Base-by-base conservation (phyloP, 805 yeast genomes). In the Wickerhamomyces pijperi region DNA sequence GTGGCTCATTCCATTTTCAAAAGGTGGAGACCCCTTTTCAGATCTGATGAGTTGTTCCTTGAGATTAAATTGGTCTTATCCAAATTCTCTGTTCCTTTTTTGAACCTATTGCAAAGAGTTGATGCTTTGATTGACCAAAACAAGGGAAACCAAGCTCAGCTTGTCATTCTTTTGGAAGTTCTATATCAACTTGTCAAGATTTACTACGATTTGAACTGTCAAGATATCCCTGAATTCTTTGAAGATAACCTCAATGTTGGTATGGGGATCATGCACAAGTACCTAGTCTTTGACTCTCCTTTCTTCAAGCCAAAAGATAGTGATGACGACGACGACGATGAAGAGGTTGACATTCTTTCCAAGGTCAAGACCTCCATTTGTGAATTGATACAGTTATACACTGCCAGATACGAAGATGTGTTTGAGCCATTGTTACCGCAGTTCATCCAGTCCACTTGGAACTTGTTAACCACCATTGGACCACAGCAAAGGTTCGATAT, bases 151-250 rank as follows among this genome's bases (percentile, higher is more conserved):
- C 67, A 67, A 40, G 74, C 74, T 0, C 63, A 67, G 19, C 64
- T 87, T 42, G 55, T 54, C 28, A 63, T 78, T 2, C 65, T 81
- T 35, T 73, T 86, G 48, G 90, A 82, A 25, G 83, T 82, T 41
- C 59, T 88, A 48, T 63, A 81, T 37, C 61, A 87, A 18, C 67
- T 88, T 39, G 60, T 82, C 28, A 90, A 92, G 56, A 74, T 94
- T 29, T 94, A 84, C 60, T 86, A 78, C 56, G 99, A 92, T 58
- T 74, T 92, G 53, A 92, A 92, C 59, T 90, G 97, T 61, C 98
- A 94, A 63, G 99, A 92, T 61, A 81, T 92, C 39, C 98, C 99
- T 1, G 98, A 88, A 60, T 92, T 90, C 55, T 92, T 92, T 56
- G 99, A 94, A 62, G 97, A 92, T 61, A 74, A 92, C 56, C 63